These are phyloP conservation scores for Benincasa hispida DNA, from an alignment of 306 rosid species.

Conservation along the genomic window DNA sequence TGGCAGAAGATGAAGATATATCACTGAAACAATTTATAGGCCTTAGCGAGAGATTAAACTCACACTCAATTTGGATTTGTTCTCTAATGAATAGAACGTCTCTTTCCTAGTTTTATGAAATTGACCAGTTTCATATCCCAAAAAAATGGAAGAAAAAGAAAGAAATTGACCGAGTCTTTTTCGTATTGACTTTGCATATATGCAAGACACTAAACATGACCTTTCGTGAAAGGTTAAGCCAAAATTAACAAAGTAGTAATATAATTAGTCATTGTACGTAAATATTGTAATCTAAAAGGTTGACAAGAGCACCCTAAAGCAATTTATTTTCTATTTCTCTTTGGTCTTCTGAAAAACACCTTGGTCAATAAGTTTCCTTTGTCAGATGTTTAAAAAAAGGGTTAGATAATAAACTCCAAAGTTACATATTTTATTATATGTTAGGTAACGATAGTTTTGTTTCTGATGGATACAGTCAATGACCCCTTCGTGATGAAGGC, in stretches of 20 bases:
- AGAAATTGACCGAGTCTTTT: neutral
- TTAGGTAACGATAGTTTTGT: neutral
- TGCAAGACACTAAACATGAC: neutral
- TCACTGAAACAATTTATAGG: neutral
- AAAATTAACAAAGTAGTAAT: neutral
- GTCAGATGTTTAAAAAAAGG: neutral
- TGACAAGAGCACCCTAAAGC: neutral
- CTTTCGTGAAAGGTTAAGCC: neutral
- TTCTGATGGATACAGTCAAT: constrained; percentile 37
- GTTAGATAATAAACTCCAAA: neutral
- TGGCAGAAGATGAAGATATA: neutral
- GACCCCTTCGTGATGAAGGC: constrained; percentile 90
- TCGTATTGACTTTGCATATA: neutral
- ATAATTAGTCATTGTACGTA: neutral
- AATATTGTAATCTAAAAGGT: neutral
- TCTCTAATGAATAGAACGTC: neutral
- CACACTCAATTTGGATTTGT: neutral
- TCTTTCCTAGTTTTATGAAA: neutral
- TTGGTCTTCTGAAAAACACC: neutral
- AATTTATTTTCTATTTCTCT: neutral
- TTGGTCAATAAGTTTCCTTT: neutral
- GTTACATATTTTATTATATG: neutral
- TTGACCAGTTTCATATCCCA: neutral
- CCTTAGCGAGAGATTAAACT: neutral
- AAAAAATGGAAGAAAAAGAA: neutral